Evolutionary conservation across 2,329 filamentous ascomycete genomes (phyloP).

Genomic region (Zasmidium citrigriseum): DNA sequence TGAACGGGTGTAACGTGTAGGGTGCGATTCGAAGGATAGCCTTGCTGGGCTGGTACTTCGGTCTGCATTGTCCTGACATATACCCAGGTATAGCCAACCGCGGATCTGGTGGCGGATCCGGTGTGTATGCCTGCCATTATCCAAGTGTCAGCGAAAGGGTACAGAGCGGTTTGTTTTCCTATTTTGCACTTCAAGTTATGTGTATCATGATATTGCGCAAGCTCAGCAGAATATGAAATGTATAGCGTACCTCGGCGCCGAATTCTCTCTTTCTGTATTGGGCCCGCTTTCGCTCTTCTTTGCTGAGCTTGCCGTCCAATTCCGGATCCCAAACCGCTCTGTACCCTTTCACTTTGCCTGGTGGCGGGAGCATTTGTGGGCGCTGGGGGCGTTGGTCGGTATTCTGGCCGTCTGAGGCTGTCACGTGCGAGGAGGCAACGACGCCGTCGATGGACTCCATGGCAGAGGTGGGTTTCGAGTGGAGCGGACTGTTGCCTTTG

Average conservation of each 20-base stretch:
- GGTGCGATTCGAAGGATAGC: conserved; percentile 70
- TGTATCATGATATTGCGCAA: conserved; percentile 36
- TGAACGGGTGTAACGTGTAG: conserved; percentile 79
- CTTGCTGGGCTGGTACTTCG: conserved; percentile 62
- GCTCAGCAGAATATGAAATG: conserved; percentile 39
- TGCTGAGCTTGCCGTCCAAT: conserved; percentile 58
- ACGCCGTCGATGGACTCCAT: conserved; percentile 30
- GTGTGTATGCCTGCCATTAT: conserved; percentile 57
- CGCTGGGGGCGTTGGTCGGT: conserved; percentile 41
- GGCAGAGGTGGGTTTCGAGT: conserved; percentile 25
- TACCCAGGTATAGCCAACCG: conserved; percentile 70
- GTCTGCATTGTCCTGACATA: conserved; percentile 51
- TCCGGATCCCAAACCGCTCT: conserved; percentile 65
- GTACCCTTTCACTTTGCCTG: conserved; percentile 57
- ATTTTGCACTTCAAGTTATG: conserved; percentile 34
- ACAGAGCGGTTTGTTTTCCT: conserved; percentile 37
- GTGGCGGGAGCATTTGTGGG: conserved; percentile 51
- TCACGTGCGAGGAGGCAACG: conserved; percentile 21
- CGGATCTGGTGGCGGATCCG: conserved; percentile 78
- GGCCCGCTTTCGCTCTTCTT: conserved; percentile 55
- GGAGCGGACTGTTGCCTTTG: conserved; percentile 57
- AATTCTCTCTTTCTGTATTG: conserved; percentile 38
- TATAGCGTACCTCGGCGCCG: conserved; percentile 44
- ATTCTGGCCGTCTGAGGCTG: conserved; percentile 28
- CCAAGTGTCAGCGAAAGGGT: conserved; percentile 41